Percentiles rank a stretch among this genome's conserved stretches.
phyloP scores from a whole-genome alignment of 2,329 filamentous ascomycete genomes.

The Macrophomina pseudophaseolina region DNA sequence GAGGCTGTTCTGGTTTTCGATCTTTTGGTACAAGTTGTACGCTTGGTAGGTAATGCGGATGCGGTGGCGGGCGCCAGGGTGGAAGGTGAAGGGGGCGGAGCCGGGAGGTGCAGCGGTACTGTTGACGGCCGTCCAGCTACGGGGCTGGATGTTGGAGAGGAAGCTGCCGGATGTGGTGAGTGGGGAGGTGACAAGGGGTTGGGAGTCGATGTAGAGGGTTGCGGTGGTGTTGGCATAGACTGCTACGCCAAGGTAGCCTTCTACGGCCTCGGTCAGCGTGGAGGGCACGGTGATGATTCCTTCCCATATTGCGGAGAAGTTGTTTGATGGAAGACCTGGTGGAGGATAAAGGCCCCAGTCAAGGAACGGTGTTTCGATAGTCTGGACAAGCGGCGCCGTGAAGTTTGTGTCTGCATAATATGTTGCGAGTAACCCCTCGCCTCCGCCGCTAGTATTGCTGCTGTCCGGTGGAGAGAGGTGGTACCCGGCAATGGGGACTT shows the following conservation, averaged over 20 bases:
- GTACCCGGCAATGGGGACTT: slow-evolving; percentile 52
- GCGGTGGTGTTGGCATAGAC: slow-evolving; percentile 49
- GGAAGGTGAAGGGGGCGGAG: slow-evolving; percentile 46
- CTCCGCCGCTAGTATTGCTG: slow-evolving; percentile 24
- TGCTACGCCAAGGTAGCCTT: slow-evolving; percentile 51
- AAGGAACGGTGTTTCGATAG: slow-evolving; percentile 46
- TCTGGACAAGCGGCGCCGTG: slow-evolving; percentile 36
- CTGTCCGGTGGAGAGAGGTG: slow-evolving; percentile 44
- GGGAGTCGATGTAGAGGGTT: slow-evolving; percentile 45
- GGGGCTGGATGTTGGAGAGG: slow-evolving; percentile 49
- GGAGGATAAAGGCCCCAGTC: slow-evolving; percentile 55
- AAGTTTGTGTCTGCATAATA: slow-evolving; percentile 52
- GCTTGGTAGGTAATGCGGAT: slow-evolving; percentile 52
- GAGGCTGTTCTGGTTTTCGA: slow-evolving; percentile 47
- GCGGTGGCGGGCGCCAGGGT: slow-evolving; percentile 39
- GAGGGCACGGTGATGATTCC: slow-evolving; percentile 47
- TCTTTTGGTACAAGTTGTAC: slow-evolving; percentile 48
- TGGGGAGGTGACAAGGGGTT: slow-evolving; percentile 38
- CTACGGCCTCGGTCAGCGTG: slow-evolving; percentile 39
- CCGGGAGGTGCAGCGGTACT: slow-evolving; percentile 45
- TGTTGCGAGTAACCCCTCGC: slow-evolving; percentile 47
- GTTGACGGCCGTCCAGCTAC: slow-evolving; percentile 45
- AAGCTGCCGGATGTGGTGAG: slow-evolving; percentile 40
- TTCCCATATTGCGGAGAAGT: slow-evolving; percentile 54
- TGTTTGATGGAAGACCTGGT: slow-evolving; percentile 49